Percentiles rank a stretch among this genome's conserved stretches.
Conservation (phyloP, 2,329 filamentous ascomycete genomes). For the Teratosphaeria zuluensis region DNA sequence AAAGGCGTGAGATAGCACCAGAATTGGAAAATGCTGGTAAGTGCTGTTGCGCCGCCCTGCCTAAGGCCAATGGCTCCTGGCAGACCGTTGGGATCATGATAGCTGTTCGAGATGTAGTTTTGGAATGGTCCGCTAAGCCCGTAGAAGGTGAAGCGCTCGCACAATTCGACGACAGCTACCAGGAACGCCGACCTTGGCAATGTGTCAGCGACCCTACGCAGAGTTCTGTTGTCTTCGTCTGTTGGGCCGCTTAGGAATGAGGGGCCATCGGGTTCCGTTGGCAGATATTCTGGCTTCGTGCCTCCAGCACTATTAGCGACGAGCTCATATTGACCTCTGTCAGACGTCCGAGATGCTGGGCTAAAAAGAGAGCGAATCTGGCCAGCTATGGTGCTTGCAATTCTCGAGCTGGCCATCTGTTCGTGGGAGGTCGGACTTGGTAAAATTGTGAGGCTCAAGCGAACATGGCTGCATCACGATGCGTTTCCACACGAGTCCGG, state of each 20-base stretch:
- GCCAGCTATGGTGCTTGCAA: neutral
- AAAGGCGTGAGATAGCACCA: slow-evolving; percentile 41
- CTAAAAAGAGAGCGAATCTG: neutral
- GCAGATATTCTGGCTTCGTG: neutral
- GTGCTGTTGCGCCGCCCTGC: slow-evolving; percentile 35
- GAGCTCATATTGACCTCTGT: neutral
- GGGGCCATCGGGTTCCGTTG: neutral
- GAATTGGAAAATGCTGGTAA: slow-evolving; percentile 39
- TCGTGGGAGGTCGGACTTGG: neutral
- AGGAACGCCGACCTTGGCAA: slow-evolving; percentile 38
- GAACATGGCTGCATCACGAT: too few relatives aligned
- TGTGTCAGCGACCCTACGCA: slow-evolving; percentile 37
- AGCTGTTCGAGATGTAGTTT: slow-evolving; percentile 35
- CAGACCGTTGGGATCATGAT: slow-evolving; percentile 25
- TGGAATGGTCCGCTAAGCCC: slow-evolving; percentile 38
- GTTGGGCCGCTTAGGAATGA: slow-evolving; percentile 24
- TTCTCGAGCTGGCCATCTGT: neutral
- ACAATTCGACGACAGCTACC: slow-evolving; percentile 40
- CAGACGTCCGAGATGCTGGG: neutral
- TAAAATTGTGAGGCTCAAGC: neutral
- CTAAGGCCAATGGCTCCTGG: slow-evolving; percentile 32
- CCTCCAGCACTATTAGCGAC: neutral
- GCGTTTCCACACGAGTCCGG: too few relatives aligned
- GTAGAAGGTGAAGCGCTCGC: slow-evolving; percentile 39
- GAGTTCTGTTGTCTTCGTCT: slow-evolving; percentile 32